Evolutionary conservation across 2,329 filamentous ascomycete species (phyloP).

Genomic region (Anthostomella pinea): DNA sequence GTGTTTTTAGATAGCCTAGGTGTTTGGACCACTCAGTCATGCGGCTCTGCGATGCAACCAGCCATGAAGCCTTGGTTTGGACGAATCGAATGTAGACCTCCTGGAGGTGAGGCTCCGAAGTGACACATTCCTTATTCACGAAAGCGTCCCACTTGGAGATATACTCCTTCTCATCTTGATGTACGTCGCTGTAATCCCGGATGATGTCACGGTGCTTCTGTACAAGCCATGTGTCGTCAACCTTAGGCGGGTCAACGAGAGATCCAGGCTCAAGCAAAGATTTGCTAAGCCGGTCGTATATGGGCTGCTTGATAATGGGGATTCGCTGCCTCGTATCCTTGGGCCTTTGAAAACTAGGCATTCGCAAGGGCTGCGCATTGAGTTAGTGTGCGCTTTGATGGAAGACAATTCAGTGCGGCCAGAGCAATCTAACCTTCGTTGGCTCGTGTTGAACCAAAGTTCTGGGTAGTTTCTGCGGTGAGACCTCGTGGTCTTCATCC

Average conservation of each 20-base stretch:
- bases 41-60: slow-evolving; percentile 46
- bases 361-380: slow-evolving; percentile 15
- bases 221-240: slow-evolving; percentile 53
- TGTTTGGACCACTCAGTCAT: slow-evolving; percentile 56
- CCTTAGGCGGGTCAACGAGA: slow-evolving; percentile 40
- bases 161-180: slow-evolving; percentile 53
- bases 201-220: slow-evolving; percentile 59
- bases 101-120: slow-evolving; percentile 50
- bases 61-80: slow-evolving; percentile 48
- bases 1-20: slow-evolving; percentile 47
- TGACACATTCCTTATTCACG: slow-evolving; percentile 49
- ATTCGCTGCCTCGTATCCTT: slow-evolving; percentile 40
- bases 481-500: slow-evolving; percentile 22
- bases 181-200: slow-evolving; percentile 55
- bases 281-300: slow-evolving; percentile 59
- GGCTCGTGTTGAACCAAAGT: slow-evolving; percentile 16
- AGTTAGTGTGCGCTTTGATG: no score
- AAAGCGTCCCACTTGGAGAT: slow-evolving; percentile 58
- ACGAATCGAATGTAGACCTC: slow-evolving; percentile 52
- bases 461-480: slow-evolving; percentile 21
- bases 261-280: slow-evolving; percentile 47
- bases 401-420: background rate
- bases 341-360: no score
- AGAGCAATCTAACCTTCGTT: slow-evolving; percentile 18
- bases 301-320: slow-evolving; percentile 48